A percentile compares a stretch with the other conserved stretches of the same genome.
phyloP scores from a whole-genome alignment of 2,329 filamentous ascomycete species.

The Plenodomus lindquistii region DNA sequence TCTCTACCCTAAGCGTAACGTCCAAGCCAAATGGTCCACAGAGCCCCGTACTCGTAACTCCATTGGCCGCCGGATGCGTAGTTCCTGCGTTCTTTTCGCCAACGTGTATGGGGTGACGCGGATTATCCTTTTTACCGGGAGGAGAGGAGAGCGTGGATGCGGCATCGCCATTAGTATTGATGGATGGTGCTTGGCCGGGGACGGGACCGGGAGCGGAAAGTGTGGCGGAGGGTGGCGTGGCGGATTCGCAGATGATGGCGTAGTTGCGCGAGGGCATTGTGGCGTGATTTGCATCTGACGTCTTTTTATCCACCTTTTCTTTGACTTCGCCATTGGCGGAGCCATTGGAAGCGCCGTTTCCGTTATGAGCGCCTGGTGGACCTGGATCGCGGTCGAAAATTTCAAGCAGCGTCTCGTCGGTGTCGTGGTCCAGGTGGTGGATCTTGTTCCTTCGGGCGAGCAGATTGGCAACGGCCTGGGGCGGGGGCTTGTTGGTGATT shows the following conservation, averaged over 20 bases:
- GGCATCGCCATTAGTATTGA: constrained; percentile 30
- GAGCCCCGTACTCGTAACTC: constrained; percentile 47
- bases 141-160: constrained; percentile 32
- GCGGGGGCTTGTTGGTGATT: constrained; percentile 70
- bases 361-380: constrained; percentile 28
- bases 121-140: constrained; percentile 55
- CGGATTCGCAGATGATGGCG: constrained; percentile 63
- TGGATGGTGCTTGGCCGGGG: constrained; percentile 25
- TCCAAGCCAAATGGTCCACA: constrained; percentile 52
- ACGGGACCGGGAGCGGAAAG: constrained; percentile 20
- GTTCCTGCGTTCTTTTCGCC: constrained; percentile 83
- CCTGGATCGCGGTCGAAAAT: constrained; percentile 64
- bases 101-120: constrained; percentile 69
- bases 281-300: constrained; percentile 73
- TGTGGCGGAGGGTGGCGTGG: constrained; percentile 25
- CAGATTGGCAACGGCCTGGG: constrained; percentile 66
- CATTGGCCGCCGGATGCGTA: constrained; percentile 69
- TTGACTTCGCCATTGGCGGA: constrained; percentile 23
- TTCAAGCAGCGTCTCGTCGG: constrained; percentile 66
- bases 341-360: constrained; percentile 19
- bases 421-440: constrained; percentile 64
- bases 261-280: constrained; percentile 78
- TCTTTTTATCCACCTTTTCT: constrained; percentile 55
- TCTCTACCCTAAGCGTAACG: constrained; percentile 54
- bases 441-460: constrained; percentile 67